A percentile compares a stretch with the other conserved stretches of the same genome.
phyloP scores from a whole-genome alignment of 169 alveolate species.

The Neospora caninum region DNA sequence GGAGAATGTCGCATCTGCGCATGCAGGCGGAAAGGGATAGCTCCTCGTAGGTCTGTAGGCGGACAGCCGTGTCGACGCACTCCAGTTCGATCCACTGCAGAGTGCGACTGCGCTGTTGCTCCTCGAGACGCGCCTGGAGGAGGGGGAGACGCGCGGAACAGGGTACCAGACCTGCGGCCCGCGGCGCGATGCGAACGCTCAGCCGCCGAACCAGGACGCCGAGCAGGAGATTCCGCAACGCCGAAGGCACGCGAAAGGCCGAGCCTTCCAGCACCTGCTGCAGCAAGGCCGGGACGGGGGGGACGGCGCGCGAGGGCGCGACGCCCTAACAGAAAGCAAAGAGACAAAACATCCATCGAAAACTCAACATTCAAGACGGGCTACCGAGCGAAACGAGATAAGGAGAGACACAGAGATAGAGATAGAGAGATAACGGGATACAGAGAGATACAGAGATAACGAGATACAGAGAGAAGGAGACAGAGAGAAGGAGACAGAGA shows the following conservation, averaged over 20 bases:
- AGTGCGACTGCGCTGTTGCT: neutral
- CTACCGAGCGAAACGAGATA: neutral
- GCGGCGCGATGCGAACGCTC: slow-evolving; percentile 1
- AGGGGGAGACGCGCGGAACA: neutral
- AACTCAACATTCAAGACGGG: neutral
- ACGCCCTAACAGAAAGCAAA: neutral
- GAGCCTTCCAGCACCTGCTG: neutral
- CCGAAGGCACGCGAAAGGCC: neutral
- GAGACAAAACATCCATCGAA: neutral
- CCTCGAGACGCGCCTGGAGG: neutral
- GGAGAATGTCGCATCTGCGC: slow-evolving; percentile 2
- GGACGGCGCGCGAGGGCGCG: slow-evolving; percentile 2
- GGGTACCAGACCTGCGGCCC: neutral
- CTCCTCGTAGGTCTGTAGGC: slow-evolving; percentile 9
- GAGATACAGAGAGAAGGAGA: too few species aligned
- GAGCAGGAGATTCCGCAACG: neutral
- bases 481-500: too few species aligned
- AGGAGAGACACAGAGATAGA: neutral
- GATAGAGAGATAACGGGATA: neutral
- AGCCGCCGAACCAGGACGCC: neutral
- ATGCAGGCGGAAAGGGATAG: neutral
- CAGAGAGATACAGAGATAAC: neutral
- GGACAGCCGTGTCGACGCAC: neutral
- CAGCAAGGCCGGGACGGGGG: neutral
- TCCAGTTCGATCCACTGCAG: neutral